Conservation (phyloP, 805 yeast species). For the Starmerella potacharoeniae region DNA sequence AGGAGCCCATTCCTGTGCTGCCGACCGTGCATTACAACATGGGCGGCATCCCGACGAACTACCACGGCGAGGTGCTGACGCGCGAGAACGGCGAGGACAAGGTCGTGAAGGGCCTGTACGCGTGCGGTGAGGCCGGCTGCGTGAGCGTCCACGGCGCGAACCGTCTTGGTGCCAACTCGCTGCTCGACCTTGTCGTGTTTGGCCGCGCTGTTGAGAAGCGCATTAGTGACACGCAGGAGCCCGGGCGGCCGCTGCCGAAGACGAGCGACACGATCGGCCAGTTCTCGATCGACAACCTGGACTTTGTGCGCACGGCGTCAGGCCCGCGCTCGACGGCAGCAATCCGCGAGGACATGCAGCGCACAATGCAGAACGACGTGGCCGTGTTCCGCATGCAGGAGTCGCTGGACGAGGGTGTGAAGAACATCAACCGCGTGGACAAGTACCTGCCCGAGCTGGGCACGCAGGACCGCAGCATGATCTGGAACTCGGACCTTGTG, state of each 20-base stretch:
- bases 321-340: constrained; percentile 80
- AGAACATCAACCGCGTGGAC: constrained; percentile 64
- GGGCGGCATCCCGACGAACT: constrained; percentile 99
- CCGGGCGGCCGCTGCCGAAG: constrained; percentile 78
- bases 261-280: constrained; percentile 78
- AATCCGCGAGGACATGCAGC: constrained; percentile 87
- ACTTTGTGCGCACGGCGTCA: constrained; percentile 69
- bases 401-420: constrained; percentile 83
- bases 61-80: constrained; percentile 89
- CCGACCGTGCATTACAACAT: constrained; percentile 98
- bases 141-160: constrained; percentile 99
- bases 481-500: constrained; percentile 95
- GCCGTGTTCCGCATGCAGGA: constrained; percentile 94
- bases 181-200: constrained; percentile 90
- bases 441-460: constrained; percentile 60
- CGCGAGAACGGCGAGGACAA: constrained; percentile 81
- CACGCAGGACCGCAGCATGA: constrained; percentile 93
- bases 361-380: constrained; percentile 90
- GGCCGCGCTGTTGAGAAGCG: constrained; percentile 98
- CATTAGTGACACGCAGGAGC: constrained; percentile 70
- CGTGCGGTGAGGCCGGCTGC: constrained; percentile 99
- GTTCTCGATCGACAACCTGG: constrained; percentile 83
- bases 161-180: constrained; percentile 97
- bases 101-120: constrained; percentile 83
- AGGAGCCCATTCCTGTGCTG: constrained; percentile 95